A percentile compares a stretch with the other conserved stretches of the same genome.
These are phyloP conservation scores for Boletus vermiculosoides DNA, from an alignment of 768 basidiomycete genomes.

Conservation along the genomic window DNA sequence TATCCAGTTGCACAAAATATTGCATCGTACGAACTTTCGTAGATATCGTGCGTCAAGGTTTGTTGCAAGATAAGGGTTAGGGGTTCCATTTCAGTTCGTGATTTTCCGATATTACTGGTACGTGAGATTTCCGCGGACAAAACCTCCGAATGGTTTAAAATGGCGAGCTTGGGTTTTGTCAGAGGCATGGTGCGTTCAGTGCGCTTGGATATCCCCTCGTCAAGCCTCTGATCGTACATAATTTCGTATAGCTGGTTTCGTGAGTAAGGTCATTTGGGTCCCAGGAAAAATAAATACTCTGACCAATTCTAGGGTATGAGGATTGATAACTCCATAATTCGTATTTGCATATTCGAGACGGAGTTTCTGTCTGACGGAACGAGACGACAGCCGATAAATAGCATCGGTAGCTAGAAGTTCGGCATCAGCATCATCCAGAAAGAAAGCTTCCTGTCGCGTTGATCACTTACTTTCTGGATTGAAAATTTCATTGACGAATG, in stretches of 20 bases:
- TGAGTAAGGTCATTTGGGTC: neutral
- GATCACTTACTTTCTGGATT: slow-evolving; percentile 43
- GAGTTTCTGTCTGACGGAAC: slow-evolving; percentile 34
- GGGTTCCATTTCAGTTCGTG: neutral
- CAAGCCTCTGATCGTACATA: slow-evolving; percentile 50
- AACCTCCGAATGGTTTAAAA: slow-evolving; percentile 39
- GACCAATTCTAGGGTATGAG: slow-evolving; percentile 43
- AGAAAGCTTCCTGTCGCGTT: neutral
- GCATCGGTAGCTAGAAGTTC: slow-evolving; percentile 38
- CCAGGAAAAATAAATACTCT: slow-evolving; percentile 9
- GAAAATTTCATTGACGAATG: slow-evolving; percentile 55
- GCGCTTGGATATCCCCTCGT: slow-evolving; percentile 41
- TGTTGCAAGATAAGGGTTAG: slow-evolving; percentile 37
- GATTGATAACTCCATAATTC: slow-evolving; percentile 56
- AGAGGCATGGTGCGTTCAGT: slow-evolving; percentile 15
- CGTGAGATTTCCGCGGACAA: slow-evolving; percentile 27
- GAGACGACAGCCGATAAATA: slow-evolving; percentile 39
- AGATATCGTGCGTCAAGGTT: slow-evolving; percentile 34
- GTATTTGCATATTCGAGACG: slow-evolving; percentile 47
- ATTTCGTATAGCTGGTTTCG: slow-evolving; percentile 44
- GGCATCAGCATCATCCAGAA: neutral
- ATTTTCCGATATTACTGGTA: neutral
- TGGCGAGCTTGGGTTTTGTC: slow-evolving; percentile 34
- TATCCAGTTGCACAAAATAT: slow-evolving; percentile 57
- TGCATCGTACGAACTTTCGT: slow-evolving; percentile 41